Percentiles rank a stretch among this genome's conserved stretches.
phyloP scores from a whole-genome alignment of 2,329 filamentous ascomycete genomes.

The Phialophora expanda region DNA sequence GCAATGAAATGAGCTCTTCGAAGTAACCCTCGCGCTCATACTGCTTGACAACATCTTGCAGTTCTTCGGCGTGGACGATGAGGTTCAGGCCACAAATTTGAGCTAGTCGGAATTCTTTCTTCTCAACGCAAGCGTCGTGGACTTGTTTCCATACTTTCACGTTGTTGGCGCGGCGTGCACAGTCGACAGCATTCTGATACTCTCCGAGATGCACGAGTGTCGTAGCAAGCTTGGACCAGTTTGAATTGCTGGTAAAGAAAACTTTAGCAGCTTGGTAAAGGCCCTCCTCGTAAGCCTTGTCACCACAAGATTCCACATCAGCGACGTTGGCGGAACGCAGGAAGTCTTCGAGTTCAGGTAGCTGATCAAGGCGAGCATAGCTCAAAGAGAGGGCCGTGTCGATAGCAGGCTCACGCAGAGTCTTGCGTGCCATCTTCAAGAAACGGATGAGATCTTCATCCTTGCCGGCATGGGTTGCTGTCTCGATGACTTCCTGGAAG shows the following conservation, averaged over 20 bases:
- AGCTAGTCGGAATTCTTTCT: constrained; percentile 98
- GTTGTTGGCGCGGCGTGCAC: constrained; percentile 96
- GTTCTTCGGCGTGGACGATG: constrained; percentile 95
- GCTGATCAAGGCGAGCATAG: constrained; percentile 88
- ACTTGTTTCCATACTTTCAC: constrained; percentile 99
- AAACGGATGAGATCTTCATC: constrained; percentile 97
- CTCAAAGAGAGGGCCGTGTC: constrained; percentile 94
- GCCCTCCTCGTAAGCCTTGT: constrained; percentile 96
- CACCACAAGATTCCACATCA: constrained; percentile 93
- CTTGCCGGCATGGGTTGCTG: constrained; percentile 92
- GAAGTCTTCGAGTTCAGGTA: constrained; percentile 95
- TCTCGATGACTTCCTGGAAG: constrained; percentile 94
- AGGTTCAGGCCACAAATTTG: constrained; percentile 99
- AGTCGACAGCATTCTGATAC: constrained; percentile 97
- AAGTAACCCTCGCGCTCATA: constrained; percentile 98
- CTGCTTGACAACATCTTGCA: constrained; percentile 89
- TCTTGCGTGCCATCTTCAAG: constrained; percentile 96
- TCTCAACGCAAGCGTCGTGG: constrained; percentile 90
- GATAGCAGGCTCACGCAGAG: constrained; percentile 87
- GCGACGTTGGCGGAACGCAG: constrained; percentile 90
- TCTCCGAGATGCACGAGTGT: constrained; percentile 96
- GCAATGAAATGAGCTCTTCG: constrained; percentile 90
- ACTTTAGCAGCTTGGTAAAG: constrained; percentile 97
- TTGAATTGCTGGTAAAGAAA: constrained; percentile 97
- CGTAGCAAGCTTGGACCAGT: constrained; percentile 98